Percentiles rank a stretch among this genome's conserved stretches.
Evolutionary conservation across 495 filamentous ascomycete species (phyloP).

Genomic region (Penicillium odoratum): DNA sequence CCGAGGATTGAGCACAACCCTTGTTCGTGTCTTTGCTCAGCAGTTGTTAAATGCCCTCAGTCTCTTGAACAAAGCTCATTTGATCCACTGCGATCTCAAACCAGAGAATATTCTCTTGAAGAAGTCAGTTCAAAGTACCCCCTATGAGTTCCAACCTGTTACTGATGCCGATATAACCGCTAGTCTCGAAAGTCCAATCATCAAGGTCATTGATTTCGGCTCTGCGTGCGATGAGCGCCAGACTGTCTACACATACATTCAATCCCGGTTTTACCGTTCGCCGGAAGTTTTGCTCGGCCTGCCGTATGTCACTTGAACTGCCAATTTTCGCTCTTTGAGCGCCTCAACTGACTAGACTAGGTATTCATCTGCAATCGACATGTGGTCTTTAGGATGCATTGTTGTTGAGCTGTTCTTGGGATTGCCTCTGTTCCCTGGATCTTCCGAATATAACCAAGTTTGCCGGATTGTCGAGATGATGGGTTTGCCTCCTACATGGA

Average conservation of each 20-base stretch:
- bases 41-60: conserved; percentile 91
- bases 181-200: conserved; percentile 95
- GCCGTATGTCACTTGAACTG: conserved; percentile 54
- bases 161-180: conserved; percentile 1
- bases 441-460: conserved; percentile 99
- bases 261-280: conserved; percentile 97
- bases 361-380: conserved; percentile 99
- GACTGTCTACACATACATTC: conserved; percentile 99
- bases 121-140: conserved; percentile 56
- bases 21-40: conserved; percentile 97
- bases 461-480: conserved; percentile 98
- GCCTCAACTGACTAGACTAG: conserved; percentile 29
- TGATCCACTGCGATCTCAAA: conserved; percentile 99
- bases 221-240: conserved; percentile 98
- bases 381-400: conserved; percentile 99
- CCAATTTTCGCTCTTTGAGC: conserved; percentile 7
- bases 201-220: conserved; percentile 99
- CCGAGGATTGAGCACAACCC: conserved; percentile 92
- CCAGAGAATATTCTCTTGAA: conserved; percentile 98
- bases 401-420: conserved; percentile 98
- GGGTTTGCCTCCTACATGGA: conserved; percentile 94
- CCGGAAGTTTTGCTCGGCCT: conserved; percentile 93
- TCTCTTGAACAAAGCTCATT: conserved; percentile 89
- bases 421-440: conserved; percentile 92
- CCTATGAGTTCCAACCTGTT: neutral